These are phyloP conservation scores for Hanseniaspora vineae DNA, from an alignment of 805 yeast species.

Conservation along the genomic window DNA sequence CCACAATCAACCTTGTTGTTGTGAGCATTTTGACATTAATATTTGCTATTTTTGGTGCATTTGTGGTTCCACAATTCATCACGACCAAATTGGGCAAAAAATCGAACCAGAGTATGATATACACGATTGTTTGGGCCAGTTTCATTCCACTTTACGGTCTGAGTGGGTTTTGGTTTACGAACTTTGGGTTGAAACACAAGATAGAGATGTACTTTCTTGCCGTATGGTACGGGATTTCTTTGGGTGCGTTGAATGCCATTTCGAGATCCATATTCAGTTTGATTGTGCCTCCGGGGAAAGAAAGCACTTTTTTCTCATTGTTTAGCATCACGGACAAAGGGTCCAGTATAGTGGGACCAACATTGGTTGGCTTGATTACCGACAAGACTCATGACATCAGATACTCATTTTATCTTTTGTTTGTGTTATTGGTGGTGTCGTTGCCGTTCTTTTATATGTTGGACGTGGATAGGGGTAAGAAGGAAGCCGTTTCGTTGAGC, in stretches of 20 bases:
- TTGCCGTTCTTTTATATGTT: constrained; percentile 43
- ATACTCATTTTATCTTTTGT: constrained; percentile 54
- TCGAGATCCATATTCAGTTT: constrained; percentile 56
- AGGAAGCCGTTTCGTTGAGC: constrained; percentile 28
- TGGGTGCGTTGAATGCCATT: constrained; percentile 62
- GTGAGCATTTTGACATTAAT: constrained; percentile 56
- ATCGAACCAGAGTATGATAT: constrained; percentile 37
- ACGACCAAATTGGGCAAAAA: constrained; percentile 25
- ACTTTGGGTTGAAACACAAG: constrained; percentile 47
- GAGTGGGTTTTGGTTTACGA: constrained; percentile 43
- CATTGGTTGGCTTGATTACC: constrained; percentile 57
- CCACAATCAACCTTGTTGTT: constrained; percentile 48
- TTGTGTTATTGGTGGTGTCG: constrained; percentile 38
- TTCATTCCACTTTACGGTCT: constrained; percentile 63
- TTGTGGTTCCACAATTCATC: constrained; percentile 35
- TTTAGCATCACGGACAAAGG: constrained; percentile 75
- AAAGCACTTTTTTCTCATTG: constrained; percentile 61
- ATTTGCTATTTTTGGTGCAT: constrained; percentile 58
- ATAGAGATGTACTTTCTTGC: constrained; percentile 60
- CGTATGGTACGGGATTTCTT: constrained; percentile 59
- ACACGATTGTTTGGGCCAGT: constrained; percentile 46
- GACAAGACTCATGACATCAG: constrained; percentile 65
- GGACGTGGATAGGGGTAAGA: constrained; percentile 49
- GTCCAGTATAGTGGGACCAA: constrained; percentile 61
- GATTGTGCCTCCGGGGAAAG: constrained; percentile 63